Base-by-base conservation (phyloP, 176 grass and related monocot species). In the Eleusine indica region DNA sequence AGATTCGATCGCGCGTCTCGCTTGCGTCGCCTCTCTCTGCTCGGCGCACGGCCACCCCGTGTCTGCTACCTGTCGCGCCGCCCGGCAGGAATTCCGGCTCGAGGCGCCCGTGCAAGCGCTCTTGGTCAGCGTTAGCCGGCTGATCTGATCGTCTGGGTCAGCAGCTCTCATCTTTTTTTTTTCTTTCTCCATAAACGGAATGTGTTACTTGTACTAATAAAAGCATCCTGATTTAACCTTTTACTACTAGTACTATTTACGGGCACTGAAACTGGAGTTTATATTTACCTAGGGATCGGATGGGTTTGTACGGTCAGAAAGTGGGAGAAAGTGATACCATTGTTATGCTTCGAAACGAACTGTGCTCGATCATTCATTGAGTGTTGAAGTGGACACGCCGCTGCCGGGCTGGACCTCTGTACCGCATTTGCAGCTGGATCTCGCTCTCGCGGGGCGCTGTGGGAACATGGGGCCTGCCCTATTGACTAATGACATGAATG, bases 1-100 rank as follows among this genome's bases (percentile, higher is more conserved):
- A 89, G 77, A 89, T 89, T 85, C 82, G 71, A 85, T 85, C 43
- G 87, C 42, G 61, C 75, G 66, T 9, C 66, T 77, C 39, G 66
- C 60, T 53, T 17, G 40, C 70, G 58, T 64, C 70, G 43, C 71
- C 44, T 65, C 56, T 32, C 14, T 3, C 28, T 63, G 21, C 4
- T n/a, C 10, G 7, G 58, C 54, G 53, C 53, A 57, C 57, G 57
- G 21, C 21, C 57, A 22, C 58, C n/a, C 21, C 13, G 69, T 38
- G 87, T 74, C 76, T 47, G 81, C 70, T 81, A 71, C 87, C 53
- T 89, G 82, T 85, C 87, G 65, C 53, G 10, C 57, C 16, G 81
- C 60, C 54, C 42, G 83, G 57, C 63, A 84, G 82, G 63, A 69
- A 69, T 76, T 84, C 82, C 63, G 65, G 68, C 67, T 60, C 7